A percentile compares a stretch with the other conserved stretches of the same genome.
Evolutionary conservation across 805 yeast species (phyloP).

Genomic region (Isabelozyma pseudorhagii): DNA sequence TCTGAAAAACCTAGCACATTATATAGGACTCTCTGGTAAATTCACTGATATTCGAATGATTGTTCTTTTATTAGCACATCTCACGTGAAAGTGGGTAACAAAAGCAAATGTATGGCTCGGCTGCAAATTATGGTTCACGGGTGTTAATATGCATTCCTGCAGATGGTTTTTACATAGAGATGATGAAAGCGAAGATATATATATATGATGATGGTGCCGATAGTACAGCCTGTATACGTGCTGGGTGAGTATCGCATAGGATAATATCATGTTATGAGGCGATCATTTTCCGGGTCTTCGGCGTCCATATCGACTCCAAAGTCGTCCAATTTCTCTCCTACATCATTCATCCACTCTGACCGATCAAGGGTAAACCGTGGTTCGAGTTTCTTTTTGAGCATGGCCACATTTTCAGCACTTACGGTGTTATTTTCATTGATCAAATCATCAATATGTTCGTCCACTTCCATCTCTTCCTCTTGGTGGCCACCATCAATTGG

Average conservation of each 20-base stretch:
- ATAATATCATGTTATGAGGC: not conserved
- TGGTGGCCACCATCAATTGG: conserved; percentile 82
- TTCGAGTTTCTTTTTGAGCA: conserved; percentile 31
- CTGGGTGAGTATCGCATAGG: not conserved
- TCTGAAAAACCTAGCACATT: not conserved
- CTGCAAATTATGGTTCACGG: not conserved
- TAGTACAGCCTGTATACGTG: not conserved
- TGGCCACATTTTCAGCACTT: conserved; percentile 10
- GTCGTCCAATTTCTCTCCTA: conserved; percentile 83
- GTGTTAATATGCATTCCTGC: no score
- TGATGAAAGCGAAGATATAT: not conserved
- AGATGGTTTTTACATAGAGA: not conserved
- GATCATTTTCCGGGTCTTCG: conserved; percentile 36
- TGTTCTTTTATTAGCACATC: conserved; percentile 4
- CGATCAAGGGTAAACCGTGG: conserved; percentile 36
- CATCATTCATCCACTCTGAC: conserved; percentile 64
- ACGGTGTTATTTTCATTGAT: not conserved
- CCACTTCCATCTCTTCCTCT: conserved; percentile 18
- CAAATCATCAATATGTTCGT: conserved; percentile 13
- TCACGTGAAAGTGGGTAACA: not conserved
- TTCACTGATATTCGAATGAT: not conserved
- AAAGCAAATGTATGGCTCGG: not conserved
- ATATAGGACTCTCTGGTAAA: not conserved
- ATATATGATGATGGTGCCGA: not conserved
- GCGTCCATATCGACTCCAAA: conserved; percentile 83